A percentile compares a stretch with the other conserved stretches of the same genome.
phyloP scores from a whole-genome alignment of 345 rosid genomes.

The Salix arbutifolia region DNA sequence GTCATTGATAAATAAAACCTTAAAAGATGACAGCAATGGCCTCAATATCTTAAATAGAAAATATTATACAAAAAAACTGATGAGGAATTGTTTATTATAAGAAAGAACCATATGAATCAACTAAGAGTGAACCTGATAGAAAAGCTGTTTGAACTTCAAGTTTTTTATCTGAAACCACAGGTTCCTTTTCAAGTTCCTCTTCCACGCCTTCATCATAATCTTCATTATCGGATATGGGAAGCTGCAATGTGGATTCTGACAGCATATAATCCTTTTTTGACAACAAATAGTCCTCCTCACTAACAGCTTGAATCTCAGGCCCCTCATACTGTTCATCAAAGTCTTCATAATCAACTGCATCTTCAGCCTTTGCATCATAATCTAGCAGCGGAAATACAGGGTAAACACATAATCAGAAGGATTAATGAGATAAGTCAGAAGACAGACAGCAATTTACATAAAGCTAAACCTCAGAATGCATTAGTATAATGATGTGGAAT shows the following conservation, averaged over 20 bases:
- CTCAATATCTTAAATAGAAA: neutral
- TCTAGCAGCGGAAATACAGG: conserved; percentile 48
- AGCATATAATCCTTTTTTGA: conserved; percentile 64
- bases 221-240: conserved; percentile 78
- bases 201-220: conserved; percentile 92
- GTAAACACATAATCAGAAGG: conserved; percentile 25
- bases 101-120: too few species aligned
- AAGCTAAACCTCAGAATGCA: neutral
- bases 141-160: conserved; percentile 30
- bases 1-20: neutral
- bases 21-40: neutral
- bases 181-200: conserved; percentile 41
- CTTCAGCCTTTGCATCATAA: conserved; percentile 87
- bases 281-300: conserved; percentile 78
- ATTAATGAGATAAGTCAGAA: neutral
- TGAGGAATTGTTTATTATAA: neutral
- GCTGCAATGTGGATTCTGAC: conserved; percentile 44
- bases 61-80: neutral
- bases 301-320: conserved; percentile 69
- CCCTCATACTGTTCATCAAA: conserved; percentile 95
- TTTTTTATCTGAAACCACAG: conserved; percentile 39
- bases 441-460: neutral
- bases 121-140: conserved; percentile 41
- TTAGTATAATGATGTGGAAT: neutral
- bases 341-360: conserved; percentile 94